These are phyloP conservation scores for Xylaria scruposa DNA, from an alignment of 495 filamentous ascomycete genomes.

Conservation along the genomic window DNA sequence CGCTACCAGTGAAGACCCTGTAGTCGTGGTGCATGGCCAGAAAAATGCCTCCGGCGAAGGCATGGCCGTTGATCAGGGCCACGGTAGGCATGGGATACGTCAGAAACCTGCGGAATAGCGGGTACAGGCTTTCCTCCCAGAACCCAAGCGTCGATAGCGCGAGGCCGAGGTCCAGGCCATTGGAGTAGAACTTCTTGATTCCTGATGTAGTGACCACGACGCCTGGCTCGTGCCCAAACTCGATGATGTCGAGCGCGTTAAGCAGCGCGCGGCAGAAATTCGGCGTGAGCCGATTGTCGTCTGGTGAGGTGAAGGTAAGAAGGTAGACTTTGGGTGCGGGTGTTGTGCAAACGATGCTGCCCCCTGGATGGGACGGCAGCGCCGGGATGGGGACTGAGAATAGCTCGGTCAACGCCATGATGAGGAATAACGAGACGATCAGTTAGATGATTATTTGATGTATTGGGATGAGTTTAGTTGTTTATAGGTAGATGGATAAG, in stretches of 20 bases:
- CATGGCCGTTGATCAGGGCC: constrained; percentile 78
- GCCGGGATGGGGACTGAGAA: constrained; percentile 51
- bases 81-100: constrained; percentile 87
- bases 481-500: background rate
- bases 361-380: constrained; percentile 37
- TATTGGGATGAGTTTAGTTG: background rate
- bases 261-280: constrained; percentile 68
- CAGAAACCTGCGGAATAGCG: constrained; percentile 63
- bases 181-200: constrained; percentile 81
- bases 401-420: constrained; percentile 36
- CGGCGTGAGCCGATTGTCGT: constrained; percentile 77
- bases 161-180: constrained; percentile 73
- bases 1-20: constrained; percentile 69
- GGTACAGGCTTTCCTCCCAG: constrained; percentile 62
- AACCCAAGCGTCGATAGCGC: constrained; percentile 59
- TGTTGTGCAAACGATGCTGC: constrained; percentile 56
- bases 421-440: background rate
- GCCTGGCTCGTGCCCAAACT: constrained; percentile 65
- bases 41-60: constrained; percentile 82
- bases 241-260: constrained; percentile 74
- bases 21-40: constrained; percentile 86
- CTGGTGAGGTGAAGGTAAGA: constrained; percentile 71
- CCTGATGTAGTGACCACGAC: constrained; percentile 78
- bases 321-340: constrained; percentile 68
- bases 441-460: background rate